Base-by-base conservation (phyloP, 805 yeast genomes). In the Pichia nakasei region DNA sequence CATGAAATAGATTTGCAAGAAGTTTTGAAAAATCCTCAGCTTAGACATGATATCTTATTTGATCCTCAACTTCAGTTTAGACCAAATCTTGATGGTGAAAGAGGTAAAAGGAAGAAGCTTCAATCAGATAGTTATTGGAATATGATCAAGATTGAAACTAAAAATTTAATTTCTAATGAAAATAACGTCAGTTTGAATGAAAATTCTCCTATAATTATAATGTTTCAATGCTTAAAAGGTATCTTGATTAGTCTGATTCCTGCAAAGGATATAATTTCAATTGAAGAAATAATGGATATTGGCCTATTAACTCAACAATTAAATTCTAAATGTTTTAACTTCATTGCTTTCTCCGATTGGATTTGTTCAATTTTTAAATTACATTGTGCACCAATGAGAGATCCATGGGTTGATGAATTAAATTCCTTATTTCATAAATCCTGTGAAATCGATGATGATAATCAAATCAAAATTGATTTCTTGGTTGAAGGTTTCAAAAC, bases 321-420 rank as follows among this genome's bases (percentile, higher is more conserved):
- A 42, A 63, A 74, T 35, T 78, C 76, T 50, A 78, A 82, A 20
- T 75, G 84, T n/a, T 75, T 85, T 53, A 85, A 82, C 59, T 85
- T 84, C 65, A 75, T 78, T 18, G 71, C 75, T 32, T 72, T 87
- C 53, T 74, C 89, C 2, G 70, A 70, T 45, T 85, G 94, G 91
- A 70, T 89, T 35, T 78, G 86, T 2, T 69, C 73, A 27, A 76
- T 87, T 27, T 82, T 91, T 64, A 86, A 88, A 64, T 78, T 81
- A 42, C 96, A 86, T 60, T 88, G 96, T 65, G 96, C 96, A 7
- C 97, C 97, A 49, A 87, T 87, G 94, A 75, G 97, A 59, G 96
- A 86, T 62, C 66, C 76, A 35, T 82, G 93, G 88, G 95, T 89
- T 32, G 85, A 78, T 53, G 85, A 82, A 54, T 85, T 89, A 93